Conservation (phyloP, 2,329 filamentous ascomycete genomes). For the Penicillium frequentans region DNA sequence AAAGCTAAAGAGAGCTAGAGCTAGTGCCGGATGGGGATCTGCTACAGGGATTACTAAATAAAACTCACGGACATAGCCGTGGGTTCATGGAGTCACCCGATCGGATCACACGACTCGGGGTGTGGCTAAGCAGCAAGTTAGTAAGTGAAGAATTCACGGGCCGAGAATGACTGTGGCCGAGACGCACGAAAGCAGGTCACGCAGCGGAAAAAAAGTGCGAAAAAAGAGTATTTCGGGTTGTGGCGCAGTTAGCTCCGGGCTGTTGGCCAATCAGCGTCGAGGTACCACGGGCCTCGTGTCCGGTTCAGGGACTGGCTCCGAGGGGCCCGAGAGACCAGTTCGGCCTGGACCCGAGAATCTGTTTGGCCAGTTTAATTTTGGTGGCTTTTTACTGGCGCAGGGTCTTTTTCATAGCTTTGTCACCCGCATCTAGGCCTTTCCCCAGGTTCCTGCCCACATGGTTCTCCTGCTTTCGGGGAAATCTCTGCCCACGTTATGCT, state of each 20-base stretch:
- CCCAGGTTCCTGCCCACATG: constrained; percentile 17
- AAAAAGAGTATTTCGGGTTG: constrained; percentile 2
- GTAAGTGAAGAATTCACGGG: neutral
- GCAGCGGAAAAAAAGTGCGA: neutral
- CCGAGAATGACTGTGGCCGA: neutral
- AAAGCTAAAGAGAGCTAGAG: neutral
- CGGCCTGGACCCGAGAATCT: constrained; percentile 26
- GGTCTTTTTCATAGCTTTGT: neutral
- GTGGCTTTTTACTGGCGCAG: neutral
- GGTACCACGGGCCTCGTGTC: neutral
- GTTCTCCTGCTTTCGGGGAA: constrained; percentile 6
- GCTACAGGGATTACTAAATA: neutral
- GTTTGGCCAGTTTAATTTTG: constrained; percentile 16
- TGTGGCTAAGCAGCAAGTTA: neutral
- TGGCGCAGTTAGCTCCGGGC: constrained; percentile 3
- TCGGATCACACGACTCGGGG: neutral
- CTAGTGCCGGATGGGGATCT: neutral
- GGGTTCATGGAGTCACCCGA: neutral
- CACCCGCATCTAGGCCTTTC: neutral
- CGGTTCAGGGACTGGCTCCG: constrained; percentile 10
- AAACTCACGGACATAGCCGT: neutral
- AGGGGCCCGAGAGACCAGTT: constrained; percentile 6
- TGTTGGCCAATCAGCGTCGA: constrained; percentile 2
- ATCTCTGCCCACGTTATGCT: constrained; percentile 10
- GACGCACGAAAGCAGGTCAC: neutral